Percentiles rank a stretch among this genome's conserved stretches.
Conservation (phyloP, 805 yeast species). For the Candida loeiensis region DNA sequence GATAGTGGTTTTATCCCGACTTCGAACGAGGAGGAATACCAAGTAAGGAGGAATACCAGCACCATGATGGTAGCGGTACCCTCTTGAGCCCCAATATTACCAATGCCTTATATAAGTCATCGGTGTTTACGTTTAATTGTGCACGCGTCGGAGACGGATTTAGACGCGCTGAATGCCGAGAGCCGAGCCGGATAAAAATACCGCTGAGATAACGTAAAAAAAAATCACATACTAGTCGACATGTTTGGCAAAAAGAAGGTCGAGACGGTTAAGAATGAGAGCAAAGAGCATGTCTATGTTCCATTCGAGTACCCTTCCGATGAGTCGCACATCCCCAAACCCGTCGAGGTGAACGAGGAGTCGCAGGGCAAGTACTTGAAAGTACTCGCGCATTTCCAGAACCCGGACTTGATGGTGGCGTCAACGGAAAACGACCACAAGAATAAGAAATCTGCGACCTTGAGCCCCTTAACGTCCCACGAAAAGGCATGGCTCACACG, state of each 20-base stretch:
- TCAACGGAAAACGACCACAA: constrained; percentile 43
- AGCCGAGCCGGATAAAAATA: not conserved
- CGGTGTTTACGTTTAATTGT: too few species aligned
- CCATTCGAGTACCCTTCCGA: constrained; percentile 61
- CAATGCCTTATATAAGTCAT: too few species aligned
- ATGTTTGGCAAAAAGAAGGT: constrained; percentile 8
- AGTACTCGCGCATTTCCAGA: constrained; percentile 56
- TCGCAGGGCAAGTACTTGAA: constrained; percentile 56
- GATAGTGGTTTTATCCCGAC: too few species aligned
- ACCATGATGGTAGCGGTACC: too few species aligned
- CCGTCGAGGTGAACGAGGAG: constrained; percentile 45
- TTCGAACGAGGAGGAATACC: too few species aligned
- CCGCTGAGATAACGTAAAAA: not conserved
- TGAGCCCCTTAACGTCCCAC: constrained; percentile 22
- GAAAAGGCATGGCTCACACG: constrained; percentile 93
- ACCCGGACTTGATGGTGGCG: constrained; percentile 43
- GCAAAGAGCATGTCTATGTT: constrained; percentile 15
- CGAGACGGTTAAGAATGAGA: constrained; percentile 5
- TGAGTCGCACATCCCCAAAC: constrained; percentile 47
- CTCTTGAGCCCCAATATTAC: too few species aligned
- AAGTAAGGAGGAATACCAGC: too few species aligned
- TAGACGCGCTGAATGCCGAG: not conserved
- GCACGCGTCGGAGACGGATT: too few species aligned
- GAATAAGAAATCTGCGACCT: constrained; percentile 4
- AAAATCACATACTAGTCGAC: not conserved